A percentile compares a stretch with the other conserved stretches of the same genome.
phyloP scores from a whole-genome alignment of 1,284 basidiomycete genomes.

The Macrocybe sp. region DNA sequence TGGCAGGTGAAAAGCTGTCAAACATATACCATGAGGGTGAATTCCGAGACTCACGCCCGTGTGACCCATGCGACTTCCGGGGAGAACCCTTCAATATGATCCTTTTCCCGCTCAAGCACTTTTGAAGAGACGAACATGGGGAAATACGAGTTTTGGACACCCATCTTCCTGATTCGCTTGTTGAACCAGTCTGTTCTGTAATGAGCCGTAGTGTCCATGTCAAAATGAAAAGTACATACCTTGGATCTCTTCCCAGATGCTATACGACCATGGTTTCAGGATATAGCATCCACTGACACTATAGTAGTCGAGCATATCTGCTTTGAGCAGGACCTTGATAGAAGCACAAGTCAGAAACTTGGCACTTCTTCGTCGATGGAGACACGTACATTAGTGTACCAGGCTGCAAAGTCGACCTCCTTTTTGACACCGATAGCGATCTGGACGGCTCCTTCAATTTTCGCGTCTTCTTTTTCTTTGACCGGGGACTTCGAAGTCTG shows the following conservation, averaged over 20 bases:
- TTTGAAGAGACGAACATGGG: slow-evolving; percentile 97
- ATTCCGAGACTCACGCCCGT: slow-evolving; percentile 54
- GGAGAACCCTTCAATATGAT: slow-evolving; percentile 99
- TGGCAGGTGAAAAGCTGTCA: slow-evolving; percentile 35
- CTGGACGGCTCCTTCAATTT: slow-evolving; percentile 84
- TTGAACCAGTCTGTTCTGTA: slow-evolving; percentile 82
- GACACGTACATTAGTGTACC: slow-evolving; percentile 87
- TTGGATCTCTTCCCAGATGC: slow-evolving; percentile 96
- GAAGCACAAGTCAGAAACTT: slow-evolving; percentile 3
- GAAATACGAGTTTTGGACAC: slow-evolving; percentile 97
- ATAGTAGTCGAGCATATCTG: slow-evolving; percentile 99
- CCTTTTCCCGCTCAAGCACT: slow-evolving; percentile 95
- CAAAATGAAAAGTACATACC: slow-evolving; percentile 36
- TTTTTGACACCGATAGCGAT: slow-evolving; percentile 94
- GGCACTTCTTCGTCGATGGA: not conserved
- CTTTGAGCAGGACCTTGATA: slow-evolving; percentile 88
- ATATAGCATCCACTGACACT: slow-evolving; percentile 99
- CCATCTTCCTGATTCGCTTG: slow-evolving; percentile 86
- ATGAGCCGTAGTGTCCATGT: not conserved
- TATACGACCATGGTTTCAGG: slow-evolving; percentile 95
- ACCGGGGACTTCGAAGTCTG: slow-evolving; percentile 34
- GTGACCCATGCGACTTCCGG: slow-evolving; percentile 99
- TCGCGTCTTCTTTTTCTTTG: slow-evolving; percentile 71
- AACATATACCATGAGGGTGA: too few relatives aligned
- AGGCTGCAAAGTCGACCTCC: slow-evolving; percentile 88